Evolutionary conservation across 305 asterid genomes (phyloP).

Genomic region (Fraxinus velutina): DNA sequence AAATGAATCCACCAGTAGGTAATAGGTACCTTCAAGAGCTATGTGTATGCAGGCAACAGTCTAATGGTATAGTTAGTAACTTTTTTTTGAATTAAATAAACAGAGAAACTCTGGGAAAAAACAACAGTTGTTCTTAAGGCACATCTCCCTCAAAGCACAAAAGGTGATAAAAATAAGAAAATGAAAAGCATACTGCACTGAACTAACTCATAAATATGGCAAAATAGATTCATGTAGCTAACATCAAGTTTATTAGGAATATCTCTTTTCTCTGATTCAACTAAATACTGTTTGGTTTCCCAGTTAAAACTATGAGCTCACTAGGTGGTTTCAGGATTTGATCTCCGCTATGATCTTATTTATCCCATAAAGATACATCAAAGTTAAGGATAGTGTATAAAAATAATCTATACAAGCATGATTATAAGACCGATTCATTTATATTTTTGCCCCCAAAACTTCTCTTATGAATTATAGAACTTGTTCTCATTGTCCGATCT

Average conservation of each 20-base stretch:
- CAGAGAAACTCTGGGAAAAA: background rate
- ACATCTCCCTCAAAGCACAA: background rate
- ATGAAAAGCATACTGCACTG: background rate
- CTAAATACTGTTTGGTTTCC: background rate
- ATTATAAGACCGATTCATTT: background rate
- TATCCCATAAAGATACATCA: background rate
- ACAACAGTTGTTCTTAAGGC: conserved; percentile 9
- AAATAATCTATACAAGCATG: background rate
- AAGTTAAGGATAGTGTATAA: background rate
- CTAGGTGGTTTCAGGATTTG: background rate
- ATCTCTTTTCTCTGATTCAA: background rate
- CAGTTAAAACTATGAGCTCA: background rate
- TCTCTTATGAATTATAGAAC: background rate
- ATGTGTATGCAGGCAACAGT: background rate
- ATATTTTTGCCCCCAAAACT: background rate
- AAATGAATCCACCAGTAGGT: conserved; percentile 30
- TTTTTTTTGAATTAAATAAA: background rate
- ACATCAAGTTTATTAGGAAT: background rate
- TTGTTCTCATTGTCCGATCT: background rate
- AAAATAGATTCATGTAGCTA: background rate
- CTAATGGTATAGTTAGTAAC: background rate
- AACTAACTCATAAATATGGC: background rate
- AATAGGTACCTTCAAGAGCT: conserved; percentile 10
- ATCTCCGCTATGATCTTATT: background rate
- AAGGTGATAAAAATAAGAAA: background rate